Evolutionary conservation across 257 asterid genomes (phyloP), one percentile per base, ranked within the genome.

Genomic region (Solanum tarapatanum): DNA sequence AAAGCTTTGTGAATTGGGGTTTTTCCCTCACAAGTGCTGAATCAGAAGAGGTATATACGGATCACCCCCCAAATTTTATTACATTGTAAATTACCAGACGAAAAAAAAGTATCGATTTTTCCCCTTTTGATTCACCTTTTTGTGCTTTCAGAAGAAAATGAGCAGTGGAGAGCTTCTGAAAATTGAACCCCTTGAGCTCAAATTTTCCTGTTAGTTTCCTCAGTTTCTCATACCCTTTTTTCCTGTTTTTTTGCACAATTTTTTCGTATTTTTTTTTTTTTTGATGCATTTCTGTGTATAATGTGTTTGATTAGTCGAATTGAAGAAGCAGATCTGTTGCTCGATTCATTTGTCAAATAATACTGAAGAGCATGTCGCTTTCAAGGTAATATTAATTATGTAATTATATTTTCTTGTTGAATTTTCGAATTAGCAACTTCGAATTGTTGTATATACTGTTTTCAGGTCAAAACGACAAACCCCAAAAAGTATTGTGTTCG

Each of bases 181-280:
- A 79, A 88, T 94, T 74, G 95, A 93, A 74, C 98, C 95, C 19
- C 32, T 90, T 83, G 98, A 93, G 85, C 91, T 94, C 94, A 92
- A 92, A 87, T 93, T 94, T 77, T 90, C 95, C 75, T 91, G 97
- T 94, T 64, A 91, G 93, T 45, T 37, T 35, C 24, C 62, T 69
- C 11, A 58, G 72, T 28, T 28, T 13, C 76, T 30, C 77, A 70
- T 69, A 28, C 19, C 37, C 3, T 7, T 7, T 70, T 30, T 30
- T 28, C 10, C n/a, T 30, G 5, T 70, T 3, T 16, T 72, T 72
- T 70, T 70, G 77, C 39, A 28, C 19, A 5, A 24, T 7, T 83
- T 88, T 39, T 62, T 4, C 4, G 39, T 8, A 16, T 14, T 30
- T 7, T 68, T 66, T 7, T 68, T 66, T 32, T 33, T 72, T 72